A percentile compares a stretch with the other conserved stretches of the same genome.
Evolutionary conservation across 2,329 filamentous ascomycete genomes (phyloP).

Genomic region (Aspergillus sp.): DNA sequence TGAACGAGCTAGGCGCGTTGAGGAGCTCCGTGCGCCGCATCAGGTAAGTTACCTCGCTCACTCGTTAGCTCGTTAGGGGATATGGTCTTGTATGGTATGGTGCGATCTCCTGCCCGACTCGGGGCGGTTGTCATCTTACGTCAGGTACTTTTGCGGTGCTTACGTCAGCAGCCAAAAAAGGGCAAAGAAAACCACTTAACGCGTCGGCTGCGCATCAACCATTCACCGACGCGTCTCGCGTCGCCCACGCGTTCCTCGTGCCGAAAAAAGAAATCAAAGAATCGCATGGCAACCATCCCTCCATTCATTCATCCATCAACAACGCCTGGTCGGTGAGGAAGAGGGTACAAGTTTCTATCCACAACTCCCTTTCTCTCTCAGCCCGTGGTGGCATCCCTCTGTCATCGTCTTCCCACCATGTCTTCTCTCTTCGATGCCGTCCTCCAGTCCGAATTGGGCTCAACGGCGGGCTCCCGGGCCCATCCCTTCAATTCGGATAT

Average conservation of each 20-base stretch:
- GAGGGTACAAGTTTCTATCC: background rate
- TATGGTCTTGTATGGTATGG: background rate
- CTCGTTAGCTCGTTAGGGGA: background rate
- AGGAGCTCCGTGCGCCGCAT: background rate
- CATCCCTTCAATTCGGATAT: constrained; percentile 37
- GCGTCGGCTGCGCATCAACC: constrained; percentile 22
- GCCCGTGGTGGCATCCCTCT: too few species aligned
- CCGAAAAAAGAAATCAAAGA: constrained; percentile 7
- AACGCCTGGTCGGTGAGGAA: constrained; percentile 1
- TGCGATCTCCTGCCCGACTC: background rate
- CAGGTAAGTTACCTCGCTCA: background rate
- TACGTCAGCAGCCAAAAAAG: background rate
- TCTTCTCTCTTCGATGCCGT: constrained; percentile 42
- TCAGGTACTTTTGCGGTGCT: constrained; percentile 1
- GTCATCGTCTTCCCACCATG: constrained; percentile 25
- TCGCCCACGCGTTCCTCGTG: constrained; percentile 20
- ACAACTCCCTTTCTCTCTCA: too few species aligned
- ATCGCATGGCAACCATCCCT: background rate
- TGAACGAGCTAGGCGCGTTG: constrained; percentile 7
- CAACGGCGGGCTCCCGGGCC: constrained; percentile 29
- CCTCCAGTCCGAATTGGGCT: constrained; percentile 41
- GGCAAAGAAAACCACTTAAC: constrained; percentile 33
- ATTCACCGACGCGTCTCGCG: constrained; percentile 27
- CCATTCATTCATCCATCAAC: constrained; percentile 7
- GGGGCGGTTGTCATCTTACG: background rate